phyloP scores from a whole-genome alignment of 1,139 yeast genomes.

The Debaryomyces nepalensis region DNA sequence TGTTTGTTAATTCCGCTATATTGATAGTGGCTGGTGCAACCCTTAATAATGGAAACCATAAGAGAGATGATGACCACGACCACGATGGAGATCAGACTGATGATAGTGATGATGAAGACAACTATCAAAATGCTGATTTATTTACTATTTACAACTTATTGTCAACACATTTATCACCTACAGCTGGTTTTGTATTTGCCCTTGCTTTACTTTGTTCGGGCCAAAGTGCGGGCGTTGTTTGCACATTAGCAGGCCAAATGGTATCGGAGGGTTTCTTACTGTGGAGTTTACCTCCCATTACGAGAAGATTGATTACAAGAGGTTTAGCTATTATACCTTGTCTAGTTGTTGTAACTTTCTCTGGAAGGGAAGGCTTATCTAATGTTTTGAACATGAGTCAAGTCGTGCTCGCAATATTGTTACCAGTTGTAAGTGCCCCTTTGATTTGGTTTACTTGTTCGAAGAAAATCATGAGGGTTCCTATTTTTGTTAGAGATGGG shows the following conservation, averaged over 20 bases:
- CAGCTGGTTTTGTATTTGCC: constrained; percentile 93
- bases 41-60: constrained; percentile 35
- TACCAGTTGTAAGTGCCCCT: constrained; percentile 93
- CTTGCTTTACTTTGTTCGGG: constrained; percentile 93
- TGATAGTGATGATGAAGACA: constrained; percentile 50
- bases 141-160: constrained; percentile 82
- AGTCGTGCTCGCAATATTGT: constrained; percentile 79
- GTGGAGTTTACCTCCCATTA: constrained; percentile 87
- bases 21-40: constrained; percentile 79
- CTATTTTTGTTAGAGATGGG: constrained; percentile 39
- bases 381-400: constrained; percentile 83
- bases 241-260: constrained; percentile 96
- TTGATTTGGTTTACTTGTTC: constrained; percentile 81
- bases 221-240: constrained; percentile 97
- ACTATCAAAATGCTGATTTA: constrained; percentile 69
- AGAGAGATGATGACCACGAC: constrained; percentile 25
- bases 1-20: constrained; percentile 81
- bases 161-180: constrained; percentile 74
- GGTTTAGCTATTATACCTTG: constrained; percentile 89
- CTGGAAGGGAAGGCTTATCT: constrained; percentile 88
- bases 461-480: constrained; percentile 77
- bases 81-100: constrained; percentile 51
- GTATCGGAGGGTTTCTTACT: constrained; percentile 91
- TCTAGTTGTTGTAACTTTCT: constrained; percentile 69
- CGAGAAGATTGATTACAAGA: constrained; percentile 82